Conservation (phyloP, 352 stramenopile species). For the Pythium angustatum region DNA sequence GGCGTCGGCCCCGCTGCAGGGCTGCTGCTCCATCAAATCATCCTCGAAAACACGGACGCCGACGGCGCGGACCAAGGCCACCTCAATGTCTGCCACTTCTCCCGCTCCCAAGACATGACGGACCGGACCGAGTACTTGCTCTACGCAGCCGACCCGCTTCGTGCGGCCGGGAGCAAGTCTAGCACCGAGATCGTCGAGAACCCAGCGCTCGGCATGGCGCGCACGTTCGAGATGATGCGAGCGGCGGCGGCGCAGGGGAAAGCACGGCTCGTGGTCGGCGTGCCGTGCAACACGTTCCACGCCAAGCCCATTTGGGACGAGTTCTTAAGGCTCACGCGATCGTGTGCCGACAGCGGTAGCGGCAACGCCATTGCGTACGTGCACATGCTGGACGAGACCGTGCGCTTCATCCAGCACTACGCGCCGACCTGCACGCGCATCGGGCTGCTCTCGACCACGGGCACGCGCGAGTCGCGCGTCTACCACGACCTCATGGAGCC, state of each 20-base stretch:
- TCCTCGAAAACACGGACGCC: slow-evolving; percentile 70
- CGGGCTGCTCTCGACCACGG: slow-evolving; percentile 69
- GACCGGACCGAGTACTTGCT: slow-evolving; percentile 66
- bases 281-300: slow-evolving; percentile 82
- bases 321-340: slow-evolving; percentile 53
- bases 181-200: slow-evolving; percentile 44
- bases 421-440: slow-evolving; percentile 51
- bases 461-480: slow-evolving; percentile 57
- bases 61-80: slow-evolving; percentile 65
- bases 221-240: slow-evolving; percentile 74
- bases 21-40: slow-evolving; percentile 71
- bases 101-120: slow-evolving; percentile 74
- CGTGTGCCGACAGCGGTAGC: neutral
- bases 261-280: slow-evolving; percentile 53
- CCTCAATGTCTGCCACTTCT: slow-evolving; percentile 71
- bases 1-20: slow-evolving; percentile 70
- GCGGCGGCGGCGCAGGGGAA: slow-evolving; percentile 37
- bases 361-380: slow-evolving; percentile 36
- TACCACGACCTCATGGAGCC: slow-evolving; percentile 74
- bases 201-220: slow-evolving; percentile 68
- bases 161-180: neutral
- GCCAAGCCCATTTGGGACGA: slow-evolving; percentile 69
- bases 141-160: slow-evolving; percentile 21
- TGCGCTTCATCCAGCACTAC: slow-evolving; percentile 51
- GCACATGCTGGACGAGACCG: slow-evolving; percentile 76